phyloP scores from a whole-genome alignment of 495 filamentous ascomycete genomes.

The Penicillium riverlandense region DNA sequence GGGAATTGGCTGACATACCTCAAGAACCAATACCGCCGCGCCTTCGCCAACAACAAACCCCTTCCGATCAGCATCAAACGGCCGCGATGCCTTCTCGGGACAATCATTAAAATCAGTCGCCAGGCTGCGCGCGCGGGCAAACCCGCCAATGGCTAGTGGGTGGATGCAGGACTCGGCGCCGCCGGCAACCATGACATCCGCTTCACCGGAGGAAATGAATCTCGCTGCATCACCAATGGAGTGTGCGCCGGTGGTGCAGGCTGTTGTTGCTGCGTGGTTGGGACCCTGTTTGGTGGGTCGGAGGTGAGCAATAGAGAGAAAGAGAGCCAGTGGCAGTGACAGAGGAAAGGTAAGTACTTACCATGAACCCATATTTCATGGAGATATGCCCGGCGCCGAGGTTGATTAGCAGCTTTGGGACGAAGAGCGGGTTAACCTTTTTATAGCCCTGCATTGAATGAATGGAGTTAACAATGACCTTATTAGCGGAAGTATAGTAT shows the following conservation, averaged over 20 bases:
- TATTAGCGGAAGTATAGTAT: neutral
- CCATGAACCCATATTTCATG: slow-evolving; percentile 83
- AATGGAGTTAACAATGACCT: neutral
- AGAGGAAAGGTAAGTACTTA: slow-evolving; percentile 10
- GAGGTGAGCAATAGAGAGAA: neutral
- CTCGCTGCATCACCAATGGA: slow-evolving; percentile 87
- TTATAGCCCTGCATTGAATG: slow-evolving; percentile 59
- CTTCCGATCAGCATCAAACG: slow-evolving; percentile 73
- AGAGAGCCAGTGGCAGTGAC: neutral
- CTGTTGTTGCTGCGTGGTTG: slow-evolving; percentile 85
- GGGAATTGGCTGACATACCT: slow-evolving; percentile 34
- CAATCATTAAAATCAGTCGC: slow-evolving; percentile 70
- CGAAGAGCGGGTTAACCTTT: slow-evolving; percentile 88
- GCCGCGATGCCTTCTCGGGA: slow-evolving; percentile 69
- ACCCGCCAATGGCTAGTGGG: slow-evolving; percentile 85
- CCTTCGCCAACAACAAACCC: slow-evolving; percentile 96
- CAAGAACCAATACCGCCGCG: slow-evolving; percentile 77
- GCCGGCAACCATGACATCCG: slow-evolving; percentile 90
- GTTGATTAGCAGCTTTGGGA: slow-evolving; percentile 89
- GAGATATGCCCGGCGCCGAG: slow-evolving; percentile 90
- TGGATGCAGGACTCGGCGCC: slow-evolving; percentile 95
- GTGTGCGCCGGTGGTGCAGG: slow-evolving; percentile 93
- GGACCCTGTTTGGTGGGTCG: slow-evolving; percentile 50
- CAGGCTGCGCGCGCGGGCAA: slow-evolving; percentile 78
- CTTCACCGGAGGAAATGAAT: slow-evolving; percentile 85